These are phyloP conservation scores for Loxodes magnus DNA, from an alignment of 73 alveolate genomes.

Conservation along the genomic window DNA sequence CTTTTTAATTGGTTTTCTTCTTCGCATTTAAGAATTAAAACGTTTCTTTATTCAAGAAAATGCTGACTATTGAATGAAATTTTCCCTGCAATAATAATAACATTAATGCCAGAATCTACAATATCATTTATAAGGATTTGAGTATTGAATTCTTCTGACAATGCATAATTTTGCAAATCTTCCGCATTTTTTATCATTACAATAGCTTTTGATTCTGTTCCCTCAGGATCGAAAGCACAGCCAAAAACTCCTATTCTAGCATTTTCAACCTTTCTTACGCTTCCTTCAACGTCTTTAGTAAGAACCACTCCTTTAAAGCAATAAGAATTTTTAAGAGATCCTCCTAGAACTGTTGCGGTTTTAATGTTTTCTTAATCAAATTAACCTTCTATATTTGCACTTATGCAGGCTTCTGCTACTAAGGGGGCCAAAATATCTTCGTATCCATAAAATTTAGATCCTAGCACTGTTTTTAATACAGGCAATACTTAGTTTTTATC, in stretches of 20 bases:
- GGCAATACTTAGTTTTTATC: constrained; percentile 58
- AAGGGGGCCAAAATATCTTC: constrained; percentile 74
- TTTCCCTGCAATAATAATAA: constrained; percentile 87
- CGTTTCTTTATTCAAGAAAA: constrained; percentile 88
- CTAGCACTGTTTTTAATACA: constrained; percentile 75
- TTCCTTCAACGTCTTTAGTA: constrained; percentile 80
- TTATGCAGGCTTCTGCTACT: constrained; percentile 72
- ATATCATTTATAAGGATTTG: constrained; percentile 73
- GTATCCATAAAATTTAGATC: constrained; percentile 75
- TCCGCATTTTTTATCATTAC: constrained; percentile 90
- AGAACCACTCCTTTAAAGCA: constrained; percentile 87
- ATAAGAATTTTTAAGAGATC: constrained; percentile 72
- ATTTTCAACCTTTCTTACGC: constrained; percentile 69
- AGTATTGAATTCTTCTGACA: constrained; percentile 75
- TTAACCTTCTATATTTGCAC: constrained; percentile 27
- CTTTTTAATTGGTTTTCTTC: constrained; percentile 93
- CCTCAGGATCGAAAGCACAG: constrained; percentile 87
- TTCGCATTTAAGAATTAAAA: constrained; percentile 84
- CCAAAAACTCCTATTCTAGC: constrained; percentile 92
- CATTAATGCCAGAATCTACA: constrained; percentile 90
- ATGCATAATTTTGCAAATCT: constrained; percentile 56
- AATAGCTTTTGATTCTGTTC: constrained; percentile 96
- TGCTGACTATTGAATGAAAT: constrained; percentile 87
- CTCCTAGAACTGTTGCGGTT: constrained; percentile 91
- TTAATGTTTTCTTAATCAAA: constrained; percentile 93